These are phyloP conservation scores for Carex kokanica DNA, from an alignment of 176 grass and related monocot species.

Conservation along the genomic window DNA sequence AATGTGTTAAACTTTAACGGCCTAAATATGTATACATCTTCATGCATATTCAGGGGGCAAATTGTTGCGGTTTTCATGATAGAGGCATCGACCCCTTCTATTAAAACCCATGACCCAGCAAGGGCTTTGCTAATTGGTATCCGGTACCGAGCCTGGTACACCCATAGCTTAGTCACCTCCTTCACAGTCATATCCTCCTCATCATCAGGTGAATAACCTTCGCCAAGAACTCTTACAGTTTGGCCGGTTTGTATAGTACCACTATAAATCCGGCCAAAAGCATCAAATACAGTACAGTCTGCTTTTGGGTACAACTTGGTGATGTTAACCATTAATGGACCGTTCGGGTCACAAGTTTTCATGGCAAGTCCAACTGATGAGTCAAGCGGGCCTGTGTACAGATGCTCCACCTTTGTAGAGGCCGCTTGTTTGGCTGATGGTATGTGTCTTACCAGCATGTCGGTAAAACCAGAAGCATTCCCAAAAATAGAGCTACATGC, in stretches of 20 bases:
- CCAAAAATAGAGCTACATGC: conserved; percentile 98
- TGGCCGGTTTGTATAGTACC: conserved; percentile 95
- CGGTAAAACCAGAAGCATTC: conserved; percentile 83
- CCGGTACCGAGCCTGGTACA: conserved; percentile 93
- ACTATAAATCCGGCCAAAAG: conserved; percentile 91
- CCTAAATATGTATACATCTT: conserved; percentile 96
- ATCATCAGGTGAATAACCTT: conserved; percentile 97
- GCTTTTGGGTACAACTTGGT: conserved; percentile 95
- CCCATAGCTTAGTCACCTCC: conserved; percentile 98
- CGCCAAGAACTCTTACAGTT: conserved; percentile 83
- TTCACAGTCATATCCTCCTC: conserved; percentile 99
- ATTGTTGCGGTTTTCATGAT: conserved; percentile 99
- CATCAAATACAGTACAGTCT: conserved; percentile 97
- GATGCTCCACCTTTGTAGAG: conserved; percentile 74
- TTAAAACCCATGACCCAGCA: conserved; percentile 98
- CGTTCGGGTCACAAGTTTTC: conserved; percentile 82
- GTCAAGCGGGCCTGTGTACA: conserved; percentile 83
- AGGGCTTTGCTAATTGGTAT: conserved; percentile 87
- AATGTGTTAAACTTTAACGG: conserved; percentile 90
- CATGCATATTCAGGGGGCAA: conserved; percentile 81
- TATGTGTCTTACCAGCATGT: conserved; percentile 92
- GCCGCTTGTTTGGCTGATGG: conserved; percentile 87
- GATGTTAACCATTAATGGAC: conserved; percentile 83
- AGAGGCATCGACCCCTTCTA: conserved; percentile 97
- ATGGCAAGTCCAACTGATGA: conserved; percentile 62